A percentile compares a stretch with the other conserved stretches of the same genome.
Conservation (phyloP, 192 early-diverging fungal species). For the Bifiguratus adelaidae region DNA sequence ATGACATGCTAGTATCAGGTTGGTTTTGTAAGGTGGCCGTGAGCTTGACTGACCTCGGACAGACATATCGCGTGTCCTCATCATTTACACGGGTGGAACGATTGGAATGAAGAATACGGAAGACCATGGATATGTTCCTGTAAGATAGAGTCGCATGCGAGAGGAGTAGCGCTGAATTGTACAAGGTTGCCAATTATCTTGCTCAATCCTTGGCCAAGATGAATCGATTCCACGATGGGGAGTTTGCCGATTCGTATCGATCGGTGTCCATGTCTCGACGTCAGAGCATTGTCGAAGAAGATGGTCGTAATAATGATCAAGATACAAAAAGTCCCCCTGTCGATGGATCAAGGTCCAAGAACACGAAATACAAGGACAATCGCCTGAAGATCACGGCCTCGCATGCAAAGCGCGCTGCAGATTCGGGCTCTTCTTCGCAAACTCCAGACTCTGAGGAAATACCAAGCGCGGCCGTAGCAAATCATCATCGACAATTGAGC, state of each 20-base stretch:
- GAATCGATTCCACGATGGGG: constrained; percentile 75
- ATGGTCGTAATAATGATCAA: background rate
- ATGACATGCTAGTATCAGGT: constrained; percentile 52
- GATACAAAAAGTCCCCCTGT: background rate
- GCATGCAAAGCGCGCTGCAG: no score
- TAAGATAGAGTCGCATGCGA: constrained; percentile 6
- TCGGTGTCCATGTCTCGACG: no score
- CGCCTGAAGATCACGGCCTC: no score
- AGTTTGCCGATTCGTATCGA: no score
- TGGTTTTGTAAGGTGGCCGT: background rate
- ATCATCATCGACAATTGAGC: no score
- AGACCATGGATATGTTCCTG: constrained; percentile 60
- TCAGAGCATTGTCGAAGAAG: constrained; percentile 1
- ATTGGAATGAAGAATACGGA: constrained; percentile 80
- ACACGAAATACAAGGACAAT: no score
- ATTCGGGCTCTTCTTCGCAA: no score
- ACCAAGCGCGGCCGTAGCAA: no score
- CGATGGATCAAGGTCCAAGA: no score
- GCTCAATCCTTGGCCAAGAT: constrained; percentile 63
- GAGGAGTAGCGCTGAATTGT: constrained; percentile 29
- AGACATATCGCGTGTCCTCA: constrained; percentile 72
- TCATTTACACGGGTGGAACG: constrained; percentile 95
- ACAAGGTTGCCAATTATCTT: constrained; percentile 62
- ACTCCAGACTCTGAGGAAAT: no score
- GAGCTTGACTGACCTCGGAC: background rate